These are phyloP conservation scores for Kitagawia praeruptora DNA, from an alignment of 129 eudicot species.

Conservation along the genomic window DNA sequence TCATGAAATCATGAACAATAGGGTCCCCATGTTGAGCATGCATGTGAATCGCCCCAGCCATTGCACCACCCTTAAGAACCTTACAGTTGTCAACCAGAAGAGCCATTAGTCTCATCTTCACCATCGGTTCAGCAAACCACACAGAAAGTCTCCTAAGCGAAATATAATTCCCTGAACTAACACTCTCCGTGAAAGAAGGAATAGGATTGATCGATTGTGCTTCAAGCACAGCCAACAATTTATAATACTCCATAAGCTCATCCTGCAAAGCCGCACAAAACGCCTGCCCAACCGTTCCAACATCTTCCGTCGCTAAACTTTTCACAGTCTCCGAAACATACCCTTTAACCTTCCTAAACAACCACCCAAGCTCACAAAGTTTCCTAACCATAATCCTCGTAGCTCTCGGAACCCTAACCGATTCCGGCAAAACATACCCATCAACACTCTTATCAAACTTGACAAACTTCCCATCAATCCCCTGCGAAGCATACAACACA, in stretches of 20 bases:
- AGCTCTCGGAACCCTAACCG: constrained; percentile 54
- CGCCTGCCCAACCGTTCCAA: constrained; percentile 97
- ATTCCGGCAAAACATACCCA: constrained; percentile 53
- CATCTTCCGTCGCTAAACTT: constrained; percentile 62
- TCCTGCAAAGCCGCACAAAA: constrained; percentile 97
- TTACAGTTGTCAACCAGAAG: constrained; percentile 85
- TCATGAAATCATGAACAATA: constrained; percentile 87
- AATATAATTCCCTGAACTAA: constrained; percentile 67
- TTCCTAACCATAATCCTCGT: constrained; percentile 58
- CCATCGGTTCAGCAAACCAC: constrained; percentile 93
- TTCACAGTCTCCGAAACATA: constrained; percentile 67
- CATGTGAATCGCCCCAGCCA: constrained; percentile 99
- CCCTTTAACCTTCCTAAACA: constrained; percentile 83
- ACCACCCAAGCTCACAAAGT: constrained; percentile 88
- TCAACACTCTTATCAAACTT: constrained; percentile 56
- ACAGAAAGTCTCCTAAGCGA: constrained; percentile 83
- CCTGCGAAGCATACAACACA: constrained; percentile 92
- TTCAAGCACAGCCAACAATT: constrained; percentile 81
- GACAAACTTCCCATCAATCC: constrained; percentile 86
- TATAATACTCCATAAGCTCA: constrained; percentile 83
- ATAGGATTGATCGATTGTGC: constrained; percentile 82
- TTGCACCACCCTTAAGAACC: constrained; percentile 85
- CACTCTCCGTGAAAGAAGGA: constrained; percentile 64
- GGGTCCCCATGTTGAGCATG: constrained; percentile 99
- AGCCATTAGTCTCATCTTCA: constrained; percentile 96